Base-by-base conservation (phyloP, 345 rosid species). In the thale cress (Arabidopsis thaliana) region DNA sequence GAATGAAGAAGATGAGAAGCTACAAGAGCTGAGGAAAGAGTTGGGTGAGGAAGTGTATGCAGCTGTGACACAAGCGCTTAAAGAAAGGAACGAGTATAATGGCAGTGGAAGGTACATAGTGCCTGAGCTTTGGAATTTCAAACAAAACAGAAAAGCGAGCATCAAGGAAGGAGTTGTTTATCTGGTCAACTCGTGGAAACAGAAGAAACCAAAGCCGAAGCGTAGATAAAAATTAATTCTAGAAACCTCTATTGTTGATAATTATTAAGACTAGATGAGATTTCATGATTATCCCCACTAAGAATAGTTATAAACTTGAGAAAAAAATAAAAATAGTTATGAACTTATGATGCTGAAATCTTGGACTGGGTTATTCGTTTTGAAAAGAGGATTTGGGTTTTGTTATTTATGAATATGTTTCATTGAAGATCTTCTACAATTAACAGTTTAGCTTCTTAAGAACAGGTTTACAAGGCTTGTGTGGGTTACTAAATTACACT, bases 101-200 rank as follows among this genome's bases (percentile, higher is more conserved):
- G 85, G 85, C 3, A 90, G 89, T 36, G 88, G 85, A 33, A 81
- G 88, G 63, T 88, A 88, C 67, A 51, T 77, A 32, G 71, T 73
- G 41, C 83, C 82, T n/a, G 93, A 86, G 76, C 75, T 90, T 14
- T 88, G 96, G 93, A 82, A 86, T 70, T 81, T 67, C 49, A 59
- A 8, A 30, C 80, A 80, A 50, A 78, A 80, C 8, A 84, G 82
- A 66, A 87, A 65, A 70, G 91, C 96, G 0, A 64, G 83, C 30
- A 61, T 86, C 49, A 70, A 63, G 30, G 95, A 89, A 68, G 90
- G 88, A 25, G 84, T 69, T 25, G 28, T 28, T 16, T 62, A 33
- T 69, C 70, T 79, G 57, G 58, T 74, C 28, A 16, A 69, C n/a
- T 25, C 49, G 73, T 79, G 56, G 49, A 65, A 56, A 20, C 16